Evolutionary conservation across 2,329 filamentous ascomycete species (phyloP).

Genomic region (Colletotrichum horii): DNA sequence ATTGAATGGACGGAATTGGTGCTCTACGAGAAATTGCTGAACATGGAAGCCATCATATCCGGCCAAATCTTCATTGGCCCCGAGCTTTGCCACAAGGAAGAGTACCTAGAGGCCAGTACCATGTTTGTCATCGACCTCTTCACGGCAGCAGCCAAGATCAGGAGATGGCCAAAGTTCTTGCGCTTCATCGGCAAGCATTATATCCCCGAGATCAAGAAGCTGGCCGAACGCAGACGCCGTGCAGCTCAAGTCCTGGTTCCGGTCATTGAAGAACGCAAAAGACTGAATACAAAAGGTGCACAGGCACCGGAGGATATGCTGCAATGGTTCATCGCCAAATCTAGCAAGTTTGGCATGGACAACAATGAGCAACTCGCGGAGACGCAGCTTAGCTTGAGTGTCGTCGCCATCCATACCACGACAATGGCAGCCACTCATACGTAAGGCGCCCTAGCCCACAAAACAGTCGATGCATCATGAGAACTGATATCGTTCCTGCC

Average conservation of each 20-base stretch:
- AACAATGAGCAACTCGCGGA: constrained; percentile 28
- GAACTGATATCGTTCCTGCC: background rate
- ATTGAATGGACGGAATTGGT: background rate
- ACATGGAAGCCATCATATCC: constrained; percentile 50
- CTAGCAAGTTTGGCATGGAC: background rate
- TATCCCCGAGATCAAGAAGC: background rate
- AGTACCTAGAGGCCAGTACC: constrained; percentile 42
- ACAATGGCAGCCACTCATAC: background rate
- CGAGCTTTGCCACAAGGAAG: constrained; percentile 46
- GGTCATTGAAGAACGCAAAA: background rate
- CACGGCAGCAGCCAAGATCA: background rate
- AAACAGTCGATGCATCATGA: no score
- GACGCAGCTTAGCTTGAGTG: constrained; percentile 46
- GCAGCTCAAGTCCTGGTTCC: background rate
- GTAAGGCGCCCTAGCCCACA: no score
- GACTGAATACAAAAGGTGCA: background rate
- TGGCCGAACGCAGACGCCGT: background rate
- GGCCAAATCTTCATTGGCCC: constrained; percentile 52
- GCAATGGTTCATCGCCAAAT: background rate
- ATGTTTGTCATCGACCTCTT: background rate
- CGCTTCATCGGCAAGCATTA: background rate
- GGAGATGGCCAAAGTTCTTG: background rate
- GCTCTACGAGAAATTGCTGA: background rate
- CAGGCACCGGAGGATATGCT: background rate
- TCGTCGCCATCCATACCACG: constrained; percentile 58